Base-by-base conservation (phyloP, 192 early-diverging fungal species). In the Mortierella hygrophila region DNA sequence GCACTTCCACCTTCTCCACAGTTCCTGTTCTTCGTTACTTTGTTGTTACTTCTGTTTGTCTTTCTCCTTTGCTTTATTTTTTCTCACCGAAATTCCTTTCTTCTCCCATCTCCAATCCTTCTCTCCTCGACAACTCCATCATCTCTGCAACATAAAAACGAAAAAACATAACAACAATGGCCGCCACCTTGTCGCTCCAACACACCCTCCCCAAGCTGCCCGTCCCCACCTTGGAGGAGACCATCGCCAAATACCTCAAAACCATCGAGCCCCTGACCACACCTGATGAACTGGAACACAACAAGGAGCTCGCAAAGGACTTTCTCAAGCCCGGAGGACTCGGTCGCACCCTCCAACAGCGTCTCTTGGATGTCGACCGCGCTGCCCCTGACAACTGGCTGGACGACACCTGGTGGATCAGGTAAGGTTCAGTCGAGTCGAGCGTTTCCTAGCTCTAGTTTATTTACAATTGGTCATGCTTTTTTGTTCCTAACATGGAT, bases 361-460 rank as follows among this genome's bases (percentile, higher is more conserved):
- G 93, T 35, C 88, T 96, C 20, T 80, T 93, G 4, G 91, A 90
- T 72, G 88, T 95, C 78, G 93, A 93, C 47, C 89, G 90, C 21
- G 86, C 88, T 32, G 90, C 94, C 44, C 83, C 89, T 7, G 75
- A 88, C 83, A 95, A 93, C 80, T 96, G 95, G 95, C 87, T 96
- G 13, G 89, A 90, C 29, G 93, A 94, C 49, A 91, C 87, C 38
- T 96, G 91, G 92, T 95, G 93, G 95, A 80, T 95, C 32, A 86
- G 89, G 84, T 86, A 77, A 7, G 65, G 16, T 32, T 11, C 35
- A 49, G 6, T 42, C 10, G 44, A 73, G 0, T 15, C 32, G 54
- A 60, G 69, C 0, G 70, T 44, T 44, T 60, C 15, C 29, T 52
- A 3, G 11, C 60, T 65, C 60, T 65, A 11, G 1, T 49, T 21